phyloP scores from a whole-genome alignment of 495 filamentous ascomycete genomes.

The Viridothelium virens region DNA sequence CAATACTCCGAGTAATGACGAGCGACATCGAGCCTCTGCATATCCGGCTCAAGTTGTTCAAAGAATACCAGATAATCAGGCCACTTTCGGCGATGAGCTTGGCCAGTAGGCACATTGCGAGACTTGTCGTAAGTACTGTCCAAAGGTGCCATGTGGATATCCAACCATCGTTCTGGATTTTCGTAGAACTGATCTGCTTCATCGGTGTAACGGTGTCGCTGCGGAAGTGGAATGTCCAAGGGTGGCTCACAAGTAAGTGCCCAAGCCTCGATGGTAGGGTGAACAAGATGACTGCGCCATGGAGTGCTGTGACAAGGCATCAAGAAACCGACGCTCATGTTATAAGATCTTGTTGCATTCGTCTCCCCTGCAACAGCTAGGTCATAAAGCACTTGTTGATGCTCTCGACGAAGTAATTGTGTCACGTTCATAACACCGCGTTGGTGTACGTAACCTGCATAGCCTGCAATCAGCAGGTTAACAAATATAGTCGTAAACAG shows the following conservation, averaged over 20 bases:
- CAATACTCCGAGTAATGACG: conserved; percentile 60
- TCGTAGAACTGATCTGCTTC: conserved; percentile 88
- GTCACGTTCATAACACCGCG: conserved; percentile 66
- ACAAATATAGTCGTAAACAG: conserved; percentile 52
- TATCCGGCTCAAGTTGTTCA: conserved; percentile 48
- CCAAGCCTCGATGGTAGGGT: conserved; percentile 68
- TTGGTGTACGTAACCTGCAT: conserved; percentile 70
- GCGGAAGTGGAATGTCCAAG: conserved; percentile 49
- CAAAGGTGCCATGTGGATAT: conserved; percentile 39
- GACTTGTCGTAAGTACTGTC: conserved; percentile 18
- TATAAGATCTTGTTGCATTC: conserved; percentile 8
- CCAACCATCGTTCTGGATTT: conserved; percentile 54
- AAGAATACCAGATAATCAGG: conserved; percentile 60
- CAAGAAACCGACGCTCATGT: conserved; percentile 75
- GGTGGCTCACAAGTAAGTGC: conserved; percentile 90
- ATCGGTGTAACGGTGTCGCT: conserved; percentile 62
- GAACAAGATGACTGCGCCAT: conserved; percentile 83
- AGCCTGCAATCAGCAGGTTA: conserved; percentile 65
- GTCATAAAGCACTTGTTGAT: conserved; percentile 38
- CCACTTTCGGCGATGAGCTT: conserved; percentile 41
- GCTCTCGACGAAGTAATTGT: conserved; percentile 63
- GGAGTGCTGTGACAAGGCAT: conserved; percentile 96
- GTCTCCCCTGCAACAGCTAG: not conserved
- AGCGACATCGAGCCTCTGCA: conserved; percentile 43
- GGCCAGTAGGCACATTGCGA: conserved; percentile 8